A percentile compares a stretch with the other conserved stretches of the same genome.
phyloP scores from a whole-genome alignment of 306 rosid genomes.

The Vicia faba region DNA sequence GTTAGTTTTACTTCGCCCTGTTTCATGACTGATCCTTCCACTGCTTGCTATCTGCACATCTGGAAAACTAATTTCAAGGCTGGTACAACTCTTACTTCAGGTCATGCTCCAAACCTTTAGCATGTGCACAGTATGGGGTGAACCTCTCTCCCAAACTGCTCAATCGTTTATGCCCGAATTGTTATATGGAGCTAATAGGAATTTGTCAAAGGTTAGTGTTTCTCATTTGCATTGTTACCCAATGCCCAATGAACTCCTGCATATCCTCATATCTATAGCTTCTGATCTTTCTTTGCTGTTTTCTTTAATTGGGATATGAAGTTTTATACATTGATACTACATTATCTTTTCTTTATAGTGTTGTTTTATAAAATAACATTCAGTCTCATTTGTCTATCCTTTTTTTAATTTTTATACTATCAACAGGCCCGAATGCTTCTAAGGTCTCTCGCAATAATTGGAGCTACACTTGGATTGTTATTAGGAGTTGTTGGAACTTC shows the following conservation, averaged over 20 bases:
- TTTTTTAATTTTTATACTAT: conserved; percentile 25
- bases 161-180: conserved; percentile 94
- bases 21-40: conserved; percentile 30
- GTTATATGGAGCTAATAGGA: conserved; percentile 64
- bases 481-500: conserved; percentile 77
- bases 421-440: conserved; percentile 77
- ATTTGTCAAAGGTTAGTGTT: conserved; percentile 69
- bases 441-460: conserved; percentile 73
- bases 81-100: conserved; percentile 49
- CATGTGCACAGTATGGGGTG: conserved; percentile 93
- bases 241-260: neutral
- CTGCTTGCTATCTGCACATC: conserved; percentile 29
- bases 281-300: neutral
- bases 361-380: conserved; percentile 12
- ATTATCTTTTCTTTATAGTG: conserved; percentile 2
- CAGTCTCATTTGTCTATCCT: conserved; percentile 13
- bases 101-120: conserved; percentile 84
- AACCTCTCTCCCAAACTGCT: conserved; percentile 97
- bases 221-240: conserved; percentile 31
- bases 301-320: conserved; percentile 14
- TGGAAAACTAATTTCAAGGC: conserved; percentile 20
- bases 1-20: conserved; percentile 47
- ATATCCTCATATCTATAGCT: neutral
- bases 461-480: conserved; percentile 62
- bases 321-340: conserved; percentile 13